Percentiles rank a stretch among this genome's conserved stretches.
Conservation (phyloP, 2,329 filamentous ascomycete genomes). For the Claviceps sp. region DNA sequence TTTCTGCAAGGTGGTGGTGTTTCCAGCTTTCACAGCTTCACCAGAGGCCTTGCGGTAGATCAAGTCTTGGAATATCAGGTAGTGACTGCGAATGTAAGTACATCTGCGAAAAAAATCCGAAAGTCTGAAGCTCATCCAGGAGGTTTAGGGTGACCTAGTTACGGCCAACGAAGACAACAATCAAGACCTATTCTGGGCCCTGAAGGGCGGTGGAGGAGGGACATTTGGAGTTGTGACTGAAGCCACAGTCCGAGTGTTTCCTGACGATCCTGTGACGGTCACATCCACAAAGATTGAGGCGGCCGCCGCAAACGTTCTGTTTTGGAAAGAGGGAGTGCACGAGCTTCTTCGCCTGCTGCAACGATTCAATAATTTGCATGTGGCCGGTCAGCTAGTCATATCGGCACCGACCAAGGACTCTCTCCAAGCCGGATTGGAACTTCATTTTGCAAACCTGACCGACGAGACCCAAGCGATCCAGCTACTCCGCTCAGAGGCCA, state of each 20-base stretch:
- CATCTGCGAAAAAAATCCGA: background rate
- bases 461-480: background rate
- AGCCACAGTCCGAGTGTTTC: constrained; percentile 1
- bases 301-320: background rate
- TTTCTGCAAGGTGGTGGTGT: constrained; percentile 1
- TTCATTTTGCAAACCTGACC: background rate
- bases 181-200: background rate
- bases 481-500: background rate
- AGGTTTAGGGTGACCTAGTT: background rate
- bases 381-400: background rate
- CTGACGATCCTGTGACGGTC: background rate
- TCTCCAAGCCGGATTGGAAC: background rate
- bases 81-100: background rate
- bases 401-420: background rate
- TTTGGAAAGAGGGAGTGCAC: background rate
- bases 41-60: background rate
- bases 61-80: constrained; percentile 1
- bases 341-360: background rate
- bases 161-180: background rate
- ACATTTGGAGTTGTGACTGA: constrained; percentile 2
- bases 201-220: background rate
- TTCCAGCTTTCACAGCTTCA: background rate
- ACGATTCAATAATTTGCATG: background rate
- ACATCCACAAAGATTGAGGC: background rate
- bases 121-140: too few relatives aligned